phyloP scores from a whole-genome alignment of 257 asterid species.

The Penstemon davidsonii region DNA sequence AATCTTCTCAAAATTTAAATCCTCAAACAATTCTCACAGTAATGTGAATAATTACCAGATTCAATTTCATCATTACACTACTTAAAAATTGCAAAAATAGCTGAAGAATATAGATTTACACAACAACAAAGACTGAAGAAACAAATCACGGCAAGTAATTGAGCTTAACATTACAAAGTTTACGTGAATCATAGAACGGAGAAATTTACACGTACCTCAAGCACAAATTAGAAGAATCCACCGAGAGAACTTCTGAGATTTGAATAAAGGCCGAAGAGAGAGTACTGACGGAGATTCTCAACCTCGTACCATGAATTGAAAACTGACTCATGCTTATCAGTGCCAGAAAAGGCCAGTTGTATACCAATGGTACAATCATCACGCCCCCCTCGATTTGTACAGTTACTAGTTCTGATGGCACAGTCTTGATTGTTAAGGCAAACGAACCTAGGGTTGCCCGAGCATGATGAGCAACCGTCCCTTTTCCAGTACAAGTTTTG shows the following conservation, averaged over 20 bases:
- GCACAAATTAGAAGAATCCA: conserved; percentile 34
- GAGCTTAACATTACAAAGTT: conserved; percentile 19
- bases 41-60: not conserved
- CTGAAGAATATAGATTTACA: conserved; percentile 28
- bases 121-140: conserved; percentile 2
- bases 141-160: not conserved
- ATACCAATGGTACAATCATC: conserved; percentile 93
- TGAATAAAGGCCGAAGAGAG: conserved; percentile 75
- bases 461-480: conserved; percentile 78
- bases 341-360: conserved; percentile 91
- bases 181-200: conserved; percentile 25
- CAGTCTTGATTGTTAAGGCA: conserved; percentile 90
- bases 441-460: conserved; percentile 54
- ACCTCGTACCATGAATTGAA: conserved; percentile 98
- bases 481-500: conserved; percentile 94
- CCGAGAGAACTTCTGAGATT: conserved; percentile 75
- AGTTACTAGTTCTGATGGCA: conserved; percentile 69
- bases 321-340: conserved; percentile 77
- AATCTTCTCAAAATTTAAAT: no score
- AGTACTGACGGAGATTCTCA: conserved; percentile 88
- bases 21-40: no score
- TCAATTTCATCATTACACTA: not conserved
- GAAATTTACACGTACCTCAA: conserved; percentile 18
- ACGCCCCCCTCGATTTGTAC: conserved; percentile 70
- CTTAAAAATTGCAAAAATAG: not conserved